phyloP scores from a whole-genome alignment of 2,329 filamentous ascomycete species.

The Aspergillus versicolor region DNA sequence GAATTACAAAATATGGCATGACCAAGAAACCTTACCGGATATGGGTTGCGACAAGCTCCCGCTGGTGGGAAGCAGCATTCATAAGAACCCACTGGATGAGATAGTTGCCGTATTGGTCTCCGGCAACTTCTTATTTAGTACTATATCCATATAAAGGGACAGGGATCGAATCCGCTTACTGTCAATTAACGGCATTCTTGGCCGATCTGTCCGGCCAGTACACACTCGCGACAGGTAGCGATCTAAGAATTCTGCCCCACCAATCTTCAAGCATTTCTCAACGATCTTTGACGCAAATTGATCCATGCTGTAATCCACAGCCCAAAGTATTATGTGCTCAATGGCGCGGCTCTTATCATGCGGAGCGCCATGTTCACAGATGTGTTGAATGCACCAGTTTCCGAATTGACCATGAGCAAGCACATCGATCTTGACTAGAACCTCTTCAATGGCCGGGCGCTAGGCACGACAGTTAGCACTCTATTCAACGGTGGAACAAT shows the following conservation, averaged over 20 bases:
- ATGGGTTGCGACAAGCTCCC: conserved; percentile 87
- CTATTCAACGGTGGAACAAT: not conserved
- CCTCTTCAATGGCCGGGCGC: conserved; percentile 96
- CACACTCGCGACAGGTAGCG: conserved; percentile 93
- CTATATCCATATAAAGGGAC: not conserved
- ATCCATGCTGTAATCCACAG: conserved; percentile 96
- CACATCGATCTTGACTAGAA: conserved; percentile 90
- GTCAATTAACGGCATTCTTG: conserved; percentile 94
- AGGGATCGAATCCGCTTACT: conserved; percentile 51
- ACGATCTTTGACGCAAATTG: conserved; percentile 99
- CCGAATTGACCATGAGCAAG: conserved; percentile 97
- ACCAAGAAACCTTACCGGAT: conserved; percentile 59
- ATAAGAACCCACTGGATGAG: conserved; percentile 96
- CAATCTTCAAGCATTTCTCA: conserved; percentile 98
- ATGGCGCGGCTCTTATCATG: conserved; percentile 89
- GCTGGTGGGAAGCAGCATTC: conserved; percentile 81
- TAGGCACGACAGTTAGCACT: conserved; percentile 41
- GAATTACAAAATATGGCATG: not conserved
- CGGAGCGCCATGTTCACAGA: conserved; percentile 92
- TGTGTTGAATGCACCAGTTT: conserved; percentile 99
- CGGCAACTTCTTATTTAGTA: conserved; percentile 61
- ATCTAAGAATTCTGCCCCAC: conserved; percentile 82
- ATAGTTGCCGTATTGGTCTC: conserved; percentile 98
- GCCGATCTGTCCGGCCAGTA: conserved; percentile 83
- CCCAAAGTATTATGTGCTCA: conserved; percentile 91